phyloP scores from a whole-genome alignment of 805 yeast species.

The Candida rishiriensis region DNA sequence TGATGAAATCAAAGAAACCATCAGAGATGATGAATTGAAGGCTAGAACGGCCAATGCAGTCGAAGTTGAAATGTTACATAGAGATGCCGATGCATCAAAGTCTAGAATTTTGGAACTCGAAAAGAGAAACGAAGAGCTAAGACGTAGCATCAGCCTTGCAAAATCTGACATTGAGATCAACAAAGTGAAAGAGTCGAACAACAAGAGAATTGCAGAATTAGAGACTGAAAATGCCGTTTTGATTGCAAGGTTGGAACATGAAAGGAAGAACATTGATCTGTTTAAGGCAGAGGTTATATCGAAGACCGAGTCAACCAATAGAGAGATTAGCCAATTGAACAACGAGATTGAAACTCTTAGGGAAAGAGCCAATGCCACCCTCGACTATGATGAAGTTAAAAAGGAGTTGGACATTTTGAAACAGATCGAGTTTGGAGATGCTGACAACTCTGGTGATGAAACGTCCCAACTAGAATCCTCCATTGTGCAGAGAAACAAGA shows the following conservation, averaged over 20 bases:
- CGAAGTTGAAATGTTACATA: conserved; percentile 61
- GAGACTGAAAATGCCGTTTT: conserved; percentile 67
- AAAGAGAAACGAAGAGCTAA: conserved; percentile 69
- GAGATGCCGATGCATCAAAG: conserved; percentile 72
- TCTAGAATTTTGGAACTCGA: conserved; percentile 67
- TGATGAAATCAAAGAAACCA: conserved; percentile 7
- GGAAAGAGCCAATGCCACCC: conserved; percentile 42
- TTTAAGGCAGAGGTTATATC: conserved; percentile 21
- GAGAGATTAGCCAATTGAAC: conserved; percentile 45
- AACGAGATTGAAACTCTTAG: conserved; percentile 49
- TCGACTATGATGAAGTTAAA: conserved; percentile 79
- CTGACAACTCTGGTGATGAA: conserved; percentile 24
- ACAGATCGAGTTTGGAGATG: conserved; percentile 68
- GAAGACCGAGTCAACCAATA: conserved; percentile 34
- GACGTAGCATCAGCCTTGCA: conserved; percentile 56
- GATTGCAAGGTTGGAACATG: conserved; percentile 52
- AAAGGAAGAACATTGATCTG: conserved; percentile 30
- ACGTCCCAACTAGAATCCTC: conserved; percentile 36
- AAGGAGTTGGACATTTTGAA: conserved; percentile 68
- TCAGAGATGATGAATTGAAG: conserved; percentile 12
- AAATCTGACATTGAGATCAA: conserved; percentile 42
- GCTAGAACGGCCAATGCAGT: conserved; percentile 36
- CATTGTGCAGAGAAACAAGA: conserved; percentile 65
- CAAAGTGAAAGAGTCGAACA: conserved; percentile 38
- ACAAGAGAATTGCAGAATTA: conserved; percentile 46